phyloP scores from a whole-genome alignment of 2,329 filamentous ascomycete genomes.

The Epicoccum sorghinum region DNA sequence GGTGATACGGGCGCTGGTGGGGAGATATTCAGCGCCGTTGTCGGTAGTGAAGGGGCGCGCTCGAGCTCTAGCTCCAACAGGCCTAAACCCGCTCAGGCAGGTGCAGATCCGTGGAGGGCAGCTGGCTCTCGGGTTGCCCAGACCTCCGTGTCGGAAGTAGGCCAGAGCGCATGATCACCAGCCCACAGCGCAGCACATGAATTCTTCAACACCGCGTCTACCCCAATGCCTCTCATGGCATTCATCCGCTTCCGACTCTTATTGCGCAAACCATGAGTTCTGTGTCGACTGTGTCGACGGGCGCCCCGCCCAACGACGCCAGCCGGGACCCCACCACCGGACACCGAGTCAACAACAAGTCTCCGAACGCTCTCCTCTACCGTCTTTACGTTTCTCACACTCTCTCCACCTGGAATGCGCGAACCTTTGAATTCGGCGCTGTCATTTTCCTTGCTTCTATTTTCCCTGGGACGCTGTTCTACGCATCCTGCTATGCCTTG shows the following conservation, averaged over 20 bases:
- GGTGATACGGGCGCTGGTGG: constrained; percentile 13
- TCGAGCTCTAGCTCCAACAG: neutral
- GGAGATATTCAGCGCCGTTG: constrained; percentile 7
- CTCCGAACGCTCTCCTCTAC: constrained; percentile 29
- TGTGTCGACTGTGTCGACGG: constrained; percentile 10
- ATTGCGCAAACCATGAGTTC: constrained; percentile 13
- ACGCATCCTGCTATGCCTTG: constrained; percentile 72
- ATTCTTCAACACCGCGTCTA: neutral
- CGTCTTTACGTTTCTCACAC: constrained; percentile 55
- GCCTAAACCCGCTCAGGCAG: neutral
- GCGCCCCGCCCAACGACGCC: neutral
- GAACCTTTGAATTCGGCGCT: constrained; percentile 58
- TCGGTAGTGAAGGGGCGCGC: constrained; percentile 5
- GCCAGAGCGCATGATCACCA: constrained; percentile 18
- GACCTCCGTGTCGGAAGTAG: constrained; percentile 6
- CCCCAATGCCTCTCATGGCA: constrained; percentile 6
- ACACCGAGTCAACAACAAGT: constrained; percentile 4
- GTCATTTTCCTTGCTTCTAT: constrained; percentile 56
- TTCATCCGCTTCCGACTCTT: neutral
- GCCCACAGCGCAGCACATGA: constrained; percentile 12
- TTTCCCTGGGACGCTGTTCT: constrained; percentile 64
- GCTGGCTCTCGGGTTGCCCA: constrained; percentile 14
- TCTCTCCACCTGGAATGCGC: constrained; percentile 57
- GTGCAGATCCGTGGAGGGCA: constrained; percentile 13
- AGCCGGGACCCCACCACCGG: constrained; percentile 10